Conservation (phyloP, 106 monocot species). For the Gastrodia elata region DNA sequence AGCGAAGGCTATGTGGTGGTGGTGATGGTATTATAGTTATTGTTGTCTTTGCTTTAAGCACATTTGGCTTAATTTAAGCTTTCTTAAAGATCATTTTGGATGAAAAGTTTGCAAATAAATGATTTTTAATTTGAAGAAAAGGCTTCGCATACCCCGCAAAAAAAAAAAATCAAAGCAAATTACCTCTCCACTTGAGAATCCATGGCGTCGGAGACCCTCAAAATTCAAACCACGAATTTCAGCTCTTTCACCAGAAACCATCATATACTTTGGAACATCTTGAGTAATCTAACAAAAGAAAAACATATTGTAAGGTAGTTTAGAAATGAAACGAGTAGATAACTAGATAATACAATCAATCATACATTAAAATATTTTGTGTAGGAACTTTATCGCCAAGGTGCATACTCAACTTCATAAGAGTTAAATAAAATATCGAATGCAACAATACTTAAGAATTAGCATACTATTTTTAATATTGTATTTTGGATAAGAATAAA, state of each 20-base stretch:
- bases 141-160: background rate
- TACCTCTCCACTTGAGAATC: conserved; percentile 65
- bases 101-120: background rate
- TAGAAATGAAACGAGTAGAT: background rate
- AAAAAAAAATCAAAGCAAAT: background rate
- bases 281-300: conserved; percentile 48
- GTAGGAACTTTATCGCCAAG: background rate
- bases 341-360: background rate
- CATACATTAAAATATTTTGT: background rate
- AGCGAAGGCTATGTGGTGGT: too few species aligned
- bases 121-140: background rate
- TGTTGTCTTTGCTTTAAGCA: too few species aligned
- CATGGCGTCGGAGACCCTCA: conserved; percentile 41
- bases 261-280: conserved; percentile 91
- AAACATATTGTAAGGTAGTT: background rate
- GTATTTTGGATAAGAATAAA: background rate
- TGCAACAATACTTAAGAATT: background rate
- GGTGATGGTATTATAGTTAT: too few species aligned
- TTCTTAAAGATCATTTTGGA: background rate
- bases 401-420: background rate
- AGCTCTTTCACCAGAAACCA: conserved; percentile 89
- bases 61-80: background rate
- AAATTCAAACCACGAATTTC: conserved; percentile 85
- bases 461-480: background rate
- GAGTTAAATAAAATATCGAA: background rate